These are phyloP conservation scores for Puccinellia tenuiflora DNA, from an alignment of 176 grass and related monocot species.

Conservation along the genomic window DNA sequence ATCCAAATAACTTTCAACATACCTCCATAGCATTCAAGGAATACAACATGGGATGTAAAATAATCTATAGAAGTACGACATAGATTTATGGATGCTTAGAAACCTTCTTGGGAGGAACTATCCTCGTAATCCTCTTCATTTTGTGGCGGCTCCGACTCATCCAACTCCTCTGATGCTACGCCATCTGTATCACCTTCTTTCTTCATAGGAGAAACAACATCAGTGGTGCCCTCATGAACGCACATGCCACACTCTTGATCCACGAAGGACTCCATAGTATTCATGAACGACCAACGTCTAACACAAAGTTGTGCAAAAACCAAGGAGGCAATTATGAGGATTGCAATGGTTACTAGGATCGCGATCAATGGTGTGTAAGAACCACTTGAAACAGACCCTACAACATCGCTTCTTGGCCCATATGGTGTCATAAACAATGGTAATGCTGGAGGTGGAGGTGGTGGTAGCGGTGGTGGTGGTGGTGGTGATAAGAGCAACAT, in stretches of 20 bases:
- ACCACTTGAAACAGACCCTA: background rate
- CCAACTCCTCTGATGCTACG: background rate
- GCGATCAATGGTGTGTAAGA: conserved; percentile 18
- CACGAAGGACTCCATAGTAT: background rate
- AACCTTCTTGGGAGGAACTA: background rate
- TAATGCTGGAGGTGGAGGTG: background rate
- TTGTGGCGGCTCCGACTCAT: background rate
- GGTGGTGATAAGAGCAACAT: conserved; percentile 9
- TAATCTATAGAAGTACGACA: background rate
- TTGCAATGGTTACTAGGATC: background rate
- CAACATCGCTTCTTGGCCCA: background rate
- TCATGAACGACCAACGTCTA: background rate
- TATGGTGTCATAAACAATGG: background rate
- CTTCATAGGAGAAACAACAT: background rate
- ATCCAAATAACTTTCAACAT: background rate
- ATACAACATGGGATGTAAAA: background rate
- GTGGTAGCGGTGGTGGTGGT: too few species aligned
- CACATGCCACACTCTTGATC: background rate
- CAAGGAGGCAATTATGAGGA: conserved; percentile 14
- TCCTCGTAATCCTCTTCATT: background rate
- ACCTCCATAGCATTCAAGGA: background rate
- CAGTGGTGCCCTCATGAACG: background rate
- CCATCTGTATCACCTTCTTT: background rate
- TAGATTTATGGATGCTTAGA: background rate
- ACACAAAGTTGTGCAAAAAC: conserved; percentile 28